A percentile compares a stretch with the other conserved stretches of the same genome.
phyloP scores from a whole-genome alignment of 371 early-diverging fungal species.

The Mucor circinelloides region DNA sequence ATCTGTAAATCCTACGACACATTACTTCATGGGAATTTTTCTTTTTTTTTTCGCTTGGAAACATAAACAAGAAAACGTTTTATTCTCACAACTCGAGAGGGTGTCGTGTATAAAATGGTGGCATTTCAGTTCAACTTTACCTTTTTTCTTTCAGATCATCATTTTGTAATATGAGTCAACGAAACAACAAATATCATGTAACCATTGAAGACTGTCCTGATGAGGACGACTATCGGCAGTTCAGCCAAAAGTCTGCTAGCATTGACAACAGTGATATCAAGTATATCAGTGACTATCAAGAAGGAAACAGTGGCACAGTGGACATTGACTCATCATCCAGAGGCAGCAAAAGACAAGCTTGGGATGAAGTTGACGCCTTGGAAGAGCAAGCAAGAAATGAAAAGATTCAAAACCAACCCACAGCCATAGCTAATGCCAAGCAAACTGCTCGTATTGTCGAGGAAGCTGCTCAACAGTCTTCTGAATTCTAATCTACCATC shows the following conservation, averaged over 20 bases:
- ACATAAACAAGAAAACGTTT: no score
- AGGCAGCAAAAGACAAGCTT: slow-evolving; percentile 13
- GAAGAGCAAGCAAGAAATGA: slow-evolving; percentile 24
- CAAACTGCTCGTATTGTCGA: slow-evolving; percentile 16
- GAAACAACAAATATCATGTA: slow-evolving; percentile 13
- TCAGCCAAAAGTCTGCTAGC: background rate
- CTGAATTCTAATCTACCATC: background rate
- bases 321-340: background rate
- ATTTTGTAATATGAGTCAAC: background rate
- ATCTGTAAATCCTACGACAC: no score
- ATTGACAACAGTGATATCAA: slow-evolving; percentile 1
- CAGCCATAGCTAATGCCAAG: slow-evolving; percentile 15
- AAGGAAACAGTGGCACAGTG: background rate
- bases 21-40: no score
- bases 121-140: no score
- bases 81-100: no score
- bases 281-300: background rate
- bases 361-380: slow-evolving; percentile 16
- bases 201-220: slow-evolving; percentile 23
- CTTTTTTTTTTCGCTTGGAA: no score
- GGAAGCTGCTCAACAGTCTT: slow-evolving; percentile 16
- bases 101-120: no score
- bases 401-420: slow-evolving; percentile 20
- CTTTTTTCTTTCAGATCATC: no score
- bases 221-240: slow-evolving; percentile 14